These are phyloP conservation scores for Naganishia friedmannii DNA, from an alignment of 768 basidiomycete genomes.

Conservation along the genomic window DNA sequence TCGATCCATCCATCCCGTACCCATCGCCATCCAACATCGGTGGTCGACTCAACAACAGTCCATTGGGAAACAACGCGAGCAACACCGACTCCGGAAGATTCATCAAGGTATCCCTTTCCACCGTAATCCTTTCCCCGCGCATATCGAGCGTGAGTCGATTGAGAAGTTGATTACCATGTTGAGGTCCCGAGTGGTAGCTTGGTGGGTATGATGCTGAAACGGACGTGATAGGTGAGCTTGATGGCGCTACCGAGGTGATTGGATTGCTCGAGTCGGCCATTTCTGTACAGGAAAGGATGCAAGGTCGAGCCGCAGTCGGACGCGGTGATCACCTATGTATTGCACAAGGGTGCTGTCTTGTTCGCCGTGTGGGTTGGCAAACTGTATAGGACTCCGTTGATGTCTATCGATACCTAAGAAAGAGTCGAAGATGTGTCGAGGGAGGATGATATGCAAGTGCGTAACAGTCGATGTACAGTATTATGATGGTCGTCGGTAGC, in stretches of 20 bases:
- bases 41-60: slow-evolving; percentile 85
- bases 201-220: slow-evolving; percentile 44
- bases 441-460: no score
- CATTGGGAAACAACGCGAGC: slow-evolving; percentile 94
- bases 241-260: slow-evolving; percentile 52
- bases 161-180: slow-evolving; percentile 57
- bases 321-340: neutral
- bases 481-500: no score
- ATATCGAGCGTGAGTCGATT: slow-evolving; percentile 87
- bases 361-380: neutral
- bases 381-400: no score
- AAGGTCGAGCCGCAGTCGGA: neutral
- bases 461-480: no score
- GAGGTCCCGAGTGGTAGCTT: slow-evolving; percentile 29
- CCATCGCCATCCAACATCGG: slow-evolving; percentile 33
- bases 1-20: slow-evolving; percentile 51
- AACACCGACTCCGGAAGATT: slow-evolving; percentile 95
- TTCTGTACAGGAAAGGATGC: neutral
- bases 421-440: no score
- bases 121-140: slow-evolving; percentile 82
- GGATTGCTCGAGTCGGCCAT: slow-evolving; percentile 37
- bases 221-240: slow-evolving; percentile 50
- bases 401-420: no score
- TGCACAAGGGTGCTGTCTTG: neutral
- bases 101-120: slow-evolving; percentile 97